Conservation (phyloP, 108 stramenopile species). For the Fistulifera pelliculosa region DNA sequence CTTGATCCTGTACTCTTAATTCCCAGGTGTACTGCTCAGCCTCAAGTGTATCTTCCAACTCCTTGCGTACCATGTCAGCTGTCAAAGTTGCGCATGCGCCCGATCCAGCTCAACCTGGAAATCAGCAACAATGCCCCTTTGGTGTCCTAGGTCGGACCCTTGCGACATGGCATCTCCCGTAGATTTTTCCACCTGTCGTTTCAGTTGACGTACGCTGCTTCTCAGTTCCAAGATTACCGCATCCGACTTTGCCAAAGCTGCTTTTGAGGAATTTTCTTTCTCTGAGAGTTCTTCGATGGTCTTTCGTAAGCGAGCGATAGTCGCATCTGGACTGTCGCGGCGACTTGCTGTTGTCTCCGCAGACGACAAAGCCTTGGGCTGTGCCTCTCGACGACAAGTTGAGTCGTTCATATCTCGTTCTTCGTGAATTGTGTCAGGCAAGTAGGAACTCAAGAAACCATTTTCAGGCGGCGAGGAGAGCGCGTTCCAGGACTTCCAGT, state of each 20-base stretch:
- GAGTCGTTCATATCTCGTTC: too few relatives aligned
- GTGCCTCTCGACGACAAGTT: too few relatives aligned
- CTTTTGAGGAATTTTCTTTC: constrained; percentile 19
- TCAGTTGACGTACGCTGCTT: constrained; percentile 22
- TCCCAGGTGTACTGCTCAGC: constrained; percentile 67
- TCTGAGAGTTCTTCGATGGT: constrained; percentile 23
- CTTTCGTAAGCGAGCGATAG: constrained; percentile 23
- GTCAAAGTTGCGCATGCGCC: constrained; percentile 58
- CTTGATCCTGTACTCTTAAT: constrained; percentile 49
- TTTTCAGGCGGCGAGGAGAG: too few relatives aligned
- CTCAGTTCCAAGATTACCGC: constrained; percentile 43
- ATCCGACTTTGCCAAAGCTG: constrained; percentile 39
- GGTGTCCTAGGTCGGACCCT: constrained; percentile 1
- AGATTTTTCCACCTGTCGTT: constrained; percentile 28
- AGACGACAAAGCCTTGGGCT: neutral
- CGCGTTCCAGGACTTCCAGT: too few relatives aligned
- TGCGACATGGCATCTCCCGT: constrained; percentile 6
- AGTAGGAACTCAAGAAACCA: too few relatives aligned
- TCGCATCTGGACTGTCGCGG: constrained; percentile 19
- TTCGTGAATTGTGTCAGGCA: too few relatives aligned
- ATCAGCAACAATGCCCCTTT: neutral
- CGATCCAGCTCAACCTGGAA: constrained; percentile 49
- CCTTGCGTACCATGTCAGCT: constrained; percentile 55
- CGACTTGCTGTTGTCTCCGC: neutral
- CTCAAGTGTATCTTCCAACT: constrained; percentile 54